Evolutionary conservation across 768 basidiomycete genomes (phyloP), one percentile per base, ranked within the genome.

Genomic region (Suillus americanus): DNA sequence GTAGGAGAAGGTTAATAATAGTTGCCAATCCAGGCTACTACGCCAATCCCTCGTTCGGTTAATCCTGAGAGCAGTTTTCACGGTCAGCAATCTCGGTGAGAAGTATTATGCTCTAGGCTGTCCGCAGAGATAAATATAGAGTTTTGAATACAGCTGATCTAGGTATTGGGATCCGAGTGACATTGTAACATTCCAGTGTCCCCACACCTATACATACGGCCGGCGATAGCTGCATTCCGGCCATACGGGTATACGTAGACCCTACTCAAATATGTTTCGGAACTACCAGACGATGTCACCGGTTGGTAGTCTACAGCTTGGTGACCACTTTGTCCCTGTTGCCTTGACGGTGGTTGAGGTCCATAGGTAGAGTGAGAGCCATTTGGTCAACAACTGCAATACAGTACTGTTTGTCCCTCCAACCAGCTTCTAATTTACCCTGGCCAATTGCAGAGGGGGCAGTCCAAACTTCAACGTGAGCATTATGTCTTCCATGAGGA

Each of bases 341-440:
- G 33, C 71, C 70, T 28, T 70, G 65, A 23, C 70, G 70, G 9
- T 43, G 46, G 46, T 77, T 79, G 40, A 79, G 41, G 30, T 70
- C 71, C n/a, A 66, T 43, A 12, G 77, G 72, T 1, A 88, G 65
- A 7, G 78, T 74, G 66, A 88, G 72, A 2, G 83, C 81, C 85
- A 89, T 85, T 73, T 90, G 88, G 14, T 83, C 86, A 13, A 86
- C 82, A 28, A 83, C 79, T 18, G 84, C 87, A 35, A 90, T 75
- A 67, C 89, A 90, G n/a, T 85, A 77, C 68, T 89, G 88, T 59
- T 82, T 73, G 54, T 86, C 86, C 66, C 85, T 81, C 89, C 89
- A 90, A 13, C 82, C 81, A 3, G 79, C 72, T 9, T 46, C 40
- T 37, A 78, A 71, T 5, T 71, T 57, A 0, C 83, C 84, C 62